These are phyloP conservation scores for Didymella sp. DNA, from an alignment of 2,329 filamentous ascomycete species.

Conservation along the genomic window DNA sequence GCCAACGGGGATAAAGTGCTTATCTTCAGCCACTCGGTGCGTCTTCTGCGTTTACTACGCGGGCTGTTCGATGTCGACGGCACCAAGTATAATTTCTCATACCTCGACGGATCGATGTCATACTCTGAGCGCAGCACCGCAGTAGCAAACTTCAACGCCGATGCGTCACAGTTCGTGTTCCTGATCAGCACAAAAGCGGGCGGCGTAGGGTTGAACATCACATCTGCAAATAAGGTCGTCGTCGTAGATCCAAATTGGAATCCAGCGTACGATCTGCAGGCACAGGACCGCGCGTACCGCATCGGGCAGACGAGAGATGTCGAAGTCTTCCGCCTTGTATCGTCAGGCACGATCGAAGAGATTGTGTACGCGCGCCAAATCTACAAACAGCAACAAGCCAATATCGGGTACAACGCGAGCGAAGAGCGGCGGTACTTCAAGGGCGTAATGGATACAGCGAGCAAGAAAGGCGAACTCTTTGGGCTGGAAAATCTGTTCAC, in stretches of 20 bases:
- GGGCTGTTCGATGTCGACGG: slow-evolving; percentile 82
- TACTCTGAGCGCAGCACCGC: slow-evolving; percentile 82
- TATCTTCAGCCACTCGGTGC: slow-evolving; percentile 91
- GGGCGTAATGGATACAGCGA: slow-evolving; percentile 83
- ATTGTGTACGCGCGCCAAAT: slow-evolving; percentile 97
- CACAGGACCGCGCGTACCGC: slow-evolving; percentile 93
- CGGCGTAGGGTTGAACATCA: slow-evolving; percentile 94
- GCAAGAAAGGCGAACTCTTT: slow-evolving; percentile 91
- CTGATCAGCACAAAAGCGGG: slow-evolving; percentile 93
- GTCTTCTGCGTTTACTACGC: slow-evolving; percentile 81
- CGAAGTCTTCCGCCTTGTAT: slow-evolving; percentile 91
- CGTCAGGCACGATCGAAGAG: slow-evolving; percentile 92
- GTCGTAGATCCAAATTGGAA: slow-evolving; percentile 99
- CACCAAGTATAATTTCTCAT: slow-evolving; percentile 83
- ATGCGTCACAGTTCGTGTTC: slow-evolving; percentile 89
- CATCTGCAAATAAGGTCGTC: slow-evolving; percentile 96
- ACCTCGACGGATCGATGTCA: slow-evolving; percentile 82
- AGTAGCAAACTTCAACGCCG: slow-evolving; percentile 91
- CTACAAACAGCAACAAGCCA: slow-evolving; percentile 98
- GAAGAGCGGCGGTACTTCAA: slow-evolving; percentile 94
- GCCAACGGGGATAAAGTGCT: slow-evolving; percentile 90
- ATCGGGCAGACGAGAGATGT: slow-evolving; percentile 94
- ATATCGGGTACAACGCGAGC: slow-evolving; percentile 94
- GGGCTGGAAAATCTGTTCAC: slow-evolving; percentile 86
- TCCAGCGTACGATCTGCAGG: slow-evolving; percentile 90